phyloP scores from a whole-genome alignment of 495 filamentous ascomycete species.

The Neurospora sp. region DNA sequence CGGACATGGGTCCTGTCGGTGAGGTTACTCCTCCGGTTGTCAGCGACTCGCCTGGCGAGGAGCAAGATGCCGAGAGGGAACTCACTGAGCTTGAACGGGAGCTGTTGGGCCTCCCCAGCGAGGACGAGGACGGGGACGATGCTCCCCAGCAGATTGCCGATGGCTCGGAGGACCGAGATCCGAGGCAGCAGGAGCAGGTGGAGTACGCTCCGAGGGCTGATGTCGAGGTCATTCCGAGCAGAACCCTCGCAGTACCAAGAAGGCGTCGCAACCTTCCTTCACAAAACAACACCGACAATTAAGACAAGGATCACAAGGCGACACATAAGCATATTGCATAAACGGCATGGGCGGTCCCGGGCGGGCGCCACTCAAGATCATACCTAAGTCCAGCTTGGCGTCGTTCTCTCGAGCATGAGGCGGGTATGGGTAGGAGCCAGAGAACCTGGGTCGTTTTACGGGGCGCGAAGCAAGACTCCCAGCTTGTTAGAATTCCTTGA shows the following conservation, averaged over 20 bases:
- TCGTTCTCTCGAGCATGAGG: background rate
- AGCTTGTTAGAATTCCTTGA: background rate
- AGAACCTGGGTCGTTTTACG: background rate
- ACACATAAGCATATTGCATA: background rate
- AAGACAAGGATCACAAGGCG: background rate
- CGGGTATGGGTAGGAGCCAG: background rate
- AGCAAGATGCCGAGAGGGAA: background rate
- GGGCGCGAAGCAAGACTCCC: background rate
- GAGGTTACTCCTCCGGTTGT: background rate
- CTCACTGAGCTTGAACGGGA: background rate
- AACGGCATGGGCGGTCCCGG: background rate
- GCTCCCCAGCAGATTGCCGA: background rate
- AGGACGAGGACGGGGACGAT: background rate
- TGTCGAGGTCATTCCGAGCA: background rate
- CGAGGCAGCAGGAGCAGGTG: background rate
- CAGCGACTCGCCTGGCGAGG: background rate
- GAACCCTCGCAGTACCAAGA: background rate
- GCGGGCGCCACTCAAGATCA: background rate
- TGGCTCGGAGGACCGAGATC: too few species aligned
- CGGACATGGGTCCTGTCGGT: background rate
- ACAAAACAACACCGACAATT: background rate
- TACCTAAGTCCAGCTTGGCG: background rate
- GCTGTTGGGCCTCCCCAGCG: background rate
- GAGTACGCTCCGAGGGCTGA: background rate
- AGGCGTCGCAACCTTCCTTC: background rate